Evolutionary conservation across 2,329 filamentous ascomycete genomes (phyloP), one percentile per base, ranked within the genome.

Genomic region (Fusarium floridanum): DNA sequence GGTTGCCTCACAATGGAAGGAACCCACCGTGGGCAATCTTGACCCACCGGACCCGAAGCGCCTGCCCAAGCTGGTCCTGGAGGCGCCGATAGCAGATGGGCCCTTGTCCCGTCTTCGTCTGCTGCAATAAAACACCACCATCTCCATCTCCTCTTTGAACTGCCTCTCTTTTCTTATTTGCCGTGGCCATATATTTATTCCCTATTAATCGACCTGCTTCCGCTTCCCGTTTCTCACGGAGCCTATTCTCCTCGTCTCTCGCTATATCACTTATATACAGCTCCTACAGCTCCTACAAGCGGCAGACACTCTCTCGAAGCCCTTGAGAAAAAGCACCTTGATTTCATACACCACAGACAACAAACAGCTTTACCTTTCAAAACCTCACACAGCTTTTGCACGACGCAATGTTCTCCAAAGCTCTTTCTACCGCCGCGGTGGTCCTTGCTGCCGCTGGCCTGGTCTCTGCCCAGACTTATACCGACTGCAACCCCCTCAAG

Each of bases 391-490:
- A 61, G 34, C 53, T 73, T 20, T 66, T 16, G 69, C n/a, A 56
- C 61, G 37, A 62, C 69, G 79, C 67, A 69, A 84, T 84, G 83
- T 79, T 88, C 72, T 81, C 85, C 82, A 88, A 86, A 80, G 61
- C 86, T 63, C 69, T 88, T 68, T 83, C 85, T 65, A 78, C 83
- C 70, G 83, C 86, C 63, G 82, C 85, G 39, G 80, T 88, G 83
- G 84, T 85, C 73, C 82, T 90, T 16, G 85, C 87, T 75, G 84
- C 88, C 70, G 84, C 86, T 48, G 78, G 82, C 70, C 75, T 89
- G 75, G 88, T 85, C 67, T 83, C 86, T 70, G 89, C 88, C 65
- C 89, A 91, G 85, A 91, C 89, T 70, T 86, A 77, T 77, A 90
- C 88, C n/a, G 78, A 79, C 14, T 91, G 89, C 82, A 85, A 91